Evolutionary conservation across 345 rosid species (phyloP), one percentile per base, ranked within the genome.

Genomic region (Eucalyptus curtisii): DNA sequence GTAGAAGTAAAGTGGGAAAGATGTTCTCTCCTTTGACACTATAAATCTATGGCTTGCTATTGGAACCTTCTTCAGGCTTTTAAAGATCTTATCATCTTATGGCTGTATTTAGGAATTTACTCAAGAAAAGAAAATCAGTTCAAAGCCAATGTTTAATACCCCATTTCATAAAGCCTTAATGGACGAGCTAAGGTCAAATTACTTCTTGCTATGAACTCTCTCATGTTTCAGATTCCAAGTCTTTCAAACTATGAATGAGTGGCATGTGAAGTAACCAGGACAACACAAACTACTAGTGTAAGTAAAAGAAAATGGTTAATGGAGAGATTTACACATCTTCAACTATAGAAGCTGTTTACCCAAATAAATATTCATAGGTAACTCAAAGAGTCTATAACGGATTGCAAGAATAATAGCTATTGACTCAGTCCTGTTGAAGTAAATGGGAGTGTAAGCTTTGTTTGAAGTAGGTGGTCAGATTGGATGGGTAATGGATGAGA

Each of bases 1-100:
- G 99, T 97, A 91, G n/a, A 33, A 48, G 68, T 48, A 55, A 66
- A 59, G 12, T 55, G 42, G 53, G 48, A 66, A 86, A 68, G 50
- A 17, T 44, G 22, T 53, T 68, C 19, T 57, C n/a, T 85, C 12
- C 64, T n/a, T 53, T 40, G 11, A 88, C 50, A 8, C 6, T 19
- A 31, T 25, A 30, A 48, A 80, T 44, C 16, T 50, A 25, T 81
- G 33, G 44, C 86, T 84, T 88, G 47, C 33, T n/a, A 81, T 88
- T 17, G 64, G 40, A 40, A 53, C 22, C 19, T 52, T 87, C 17
- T 53, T 87, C 5, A 33, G 87, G 55, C 44, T 86, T n/a, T 30
- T 37, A 37, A 76, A 76, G 45, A 76, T 76, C 47, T 76, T 19
- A 76, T 76, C 25, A 71, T 71, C 82, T 37, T 37, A 37, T 76